These are phyloP conservation scores for Colletotrichum aenigma DNA, from an alignment of 2,329 filamentous ascomycete species.

Conservation along the genomic window DNA sequence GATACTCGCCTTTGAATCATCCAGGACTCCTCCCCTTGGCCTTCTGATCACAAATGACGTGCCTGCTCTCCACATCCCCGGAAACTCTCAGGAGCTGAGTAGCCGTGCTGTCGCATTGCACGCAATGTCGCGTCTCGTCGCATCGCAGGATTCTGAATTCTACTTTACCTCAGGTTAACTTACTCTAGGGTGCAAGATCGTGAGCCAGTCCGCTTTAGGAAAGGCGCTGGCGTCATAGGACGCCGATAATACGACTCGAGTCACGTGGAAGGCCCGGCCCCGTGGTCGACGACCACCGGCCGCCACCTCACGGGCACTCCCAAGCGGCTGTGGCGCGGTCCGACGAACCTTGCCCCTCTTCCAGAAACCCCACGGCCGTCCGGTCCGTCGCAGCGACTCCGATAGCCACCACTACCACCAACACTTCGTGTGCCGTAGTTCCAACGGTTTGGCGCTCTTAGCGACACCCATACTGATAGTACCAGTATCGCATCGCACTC, in stretches of 20 bases:
- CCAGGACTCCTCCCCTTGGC: background rate
- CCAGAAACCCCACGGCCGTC: background rate
- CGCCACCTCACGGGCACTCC: conserved; percentile 1
- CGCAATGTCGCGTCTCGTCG: background rate
- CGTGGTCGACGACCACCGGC: conserved; percentile 1
- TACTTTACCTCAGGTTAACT: background rate
- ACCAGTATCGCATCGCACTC: background rate
- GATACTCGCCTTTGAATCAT: background rate
- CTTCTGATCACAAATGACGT: background rate
- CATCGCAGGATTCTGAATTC: background rate
- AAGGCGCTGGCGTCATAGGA: conserved; percentile 14
- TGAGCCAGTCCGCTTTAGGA: background rate
- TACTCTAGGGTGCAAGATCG: background rate
- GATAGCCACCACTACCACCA: background rate
- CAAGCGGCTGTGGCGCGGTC: conserved; percentile 11
- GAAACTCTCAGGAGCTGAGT: background rate
- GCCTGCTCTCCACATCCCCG: background rate
- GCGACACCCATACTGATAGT: background rate
- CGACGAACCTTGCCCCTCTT: background rate
- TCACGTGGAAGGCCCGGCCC: conserved; percentile 9
- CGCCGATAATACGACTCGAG: background rate
- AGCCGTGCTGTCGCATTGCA: background rate
- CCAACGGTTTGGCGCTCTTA: background rate
- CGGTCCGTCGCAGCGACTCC: background rate
- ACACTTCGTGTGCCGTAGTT: background rate